These are phyloP conservation scores for Stephanodiscus triporus DNA, from an alignment of 108 stramenopile species.

Conservation along the genomic window DNA sequence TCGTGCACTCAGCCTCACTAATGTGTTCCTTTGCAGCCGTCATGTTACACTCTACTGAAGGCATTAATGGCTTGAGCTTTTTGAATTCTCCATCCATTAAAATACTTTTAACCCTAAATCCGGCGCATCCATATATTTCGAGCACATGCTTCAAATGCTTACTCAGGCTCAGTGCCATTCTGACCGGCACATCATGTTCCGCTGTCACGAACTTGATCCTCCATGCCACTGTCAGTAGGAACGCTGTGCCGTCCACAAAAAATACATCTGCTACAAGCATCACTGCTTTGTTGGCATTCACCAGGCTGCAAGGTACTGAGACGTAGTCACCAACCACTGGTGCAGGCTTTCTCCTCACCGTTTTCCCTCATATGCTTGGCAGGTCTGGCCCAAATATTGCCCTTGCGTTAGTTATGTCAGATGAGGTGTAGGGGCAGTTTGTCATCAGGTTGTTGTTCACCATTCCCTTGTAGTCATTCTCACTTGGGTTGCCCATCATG, in stretches of 20 bases:
- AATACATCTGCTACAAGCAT: conserved; percentile 35
- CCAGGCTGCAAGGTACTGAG: conserved; percentile 18
- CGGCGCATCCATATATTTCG: not conserved
- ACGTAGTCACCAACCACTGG: conserved; percentile 18
- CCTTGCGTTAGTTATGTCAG: conserved; percentile 25
- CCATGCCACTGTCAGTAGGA: too few species aligned
- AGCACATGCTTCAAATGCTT: not conserved
- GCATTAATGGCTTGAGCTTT: too few species aligned
- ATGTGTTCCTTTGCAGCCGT: conserved; percentile 38
- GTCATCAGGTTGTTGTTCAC: conserved; percentile 15
- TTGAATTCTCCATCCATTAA: not conserved
- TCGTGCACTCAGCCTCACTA: too few species aligned
- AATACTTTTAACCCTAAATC: not conserved
- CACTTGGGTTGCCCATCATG: too few species aligned
- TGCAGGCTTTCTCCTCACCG: conserved; percentile 13
- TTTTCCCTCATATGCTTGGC: conserved; percentile 31
- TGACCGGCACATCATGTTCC: conserved; percentile 13
- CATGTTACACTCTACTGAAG: too few species aligned
- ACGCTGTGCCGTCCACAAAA: too few species aligned
- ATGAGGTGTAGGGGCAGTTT: conserved; percentile 27
- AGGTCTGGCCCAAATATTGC: conserved; percentile 28
- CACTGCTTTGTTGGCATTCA: conserved; percentile 18
- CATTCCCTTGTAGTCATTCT: conserved; percentile 14
- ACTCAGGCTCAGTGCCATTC: conserved; percentile 25
- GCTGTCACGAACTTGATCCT: conserved; percentile 48